Conservation (phyloP, 2,329 filamentous ascomycete species). For the Hypoxylon sp. region DNA sequence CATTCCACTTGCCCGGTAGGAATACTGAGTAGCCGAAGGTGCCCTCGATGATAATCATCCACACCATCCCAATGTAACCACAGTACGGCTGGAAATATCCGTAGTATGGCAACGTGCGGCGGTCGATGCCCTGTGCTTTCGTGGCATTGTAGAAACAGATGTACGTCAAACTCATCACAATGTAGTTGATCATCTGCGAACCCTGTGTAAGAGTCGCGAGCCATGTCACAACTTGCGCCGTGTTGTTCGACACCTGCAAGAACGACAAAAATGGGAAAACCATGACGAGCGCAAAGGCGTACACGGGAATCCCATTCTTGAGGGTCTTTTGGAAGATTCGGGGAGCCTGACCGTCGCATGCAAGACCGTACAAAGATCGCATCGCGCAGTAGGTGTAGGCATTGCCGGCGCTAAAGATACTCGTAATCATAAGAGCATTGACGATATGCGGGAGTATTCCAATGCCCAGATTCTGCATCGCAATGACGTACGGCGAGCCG, state of each 20-base stretch:
- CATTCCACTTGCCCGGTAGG: slow-evolving; percentile 57
- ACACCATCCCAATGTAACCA: slow-evolving; percentile 62
- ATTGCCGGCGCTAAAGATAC: slow-evolving; percentile 74
- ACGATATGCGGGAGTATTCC: slow-evolving; percentile 70
- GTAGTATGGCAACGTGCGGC: slow-evolving; percentile 69
- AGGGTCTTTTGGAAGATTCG: slow-evolving; percentile 68
- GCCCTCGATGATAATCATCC: slow-evolving; percentile 62
- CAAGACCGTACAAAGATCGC: slow-evolving; percentile 72
- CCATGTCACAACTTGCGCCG: slow-evolving; percentile 53
- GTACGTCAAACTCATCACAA: slow-evolving; percentile 72
- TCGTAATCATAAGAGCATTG: slow-evolving; percentile 73
- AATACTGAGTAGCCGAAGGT: slow-evolving; percentile 71
- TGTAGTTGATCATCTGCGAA: slow-evolving; percentile 71
- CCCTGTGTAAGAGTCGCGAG: slow-evolving; percentile 59
- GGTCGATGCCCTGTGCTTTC: slow-evolving; percentile 66
- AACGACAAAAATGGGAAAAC: slow-evolving; percentile 75
- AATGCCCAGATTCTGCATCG: slow-evolving; percentile 71
- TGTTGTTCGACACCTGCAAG: slow-evolving; percentile 52
- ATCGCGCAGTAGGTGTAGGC: slow-evolving; percentile 74
- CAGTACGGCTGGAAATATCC: slow-evolving; percentile 73
- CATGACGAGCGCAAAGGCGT: slow-evolving; percentile 72
- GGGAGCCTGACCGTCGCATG: slow-evolving; percentile 69
- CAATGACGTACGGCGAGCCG: slow-evolving; percentile 69
- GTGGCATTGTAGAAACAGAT: slow-evolving; percentile 70
- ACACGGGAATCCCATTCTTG: slow-evolving; percentile 73